Evolutionary conservation across 441 rosid species (phyloP), one percentile per base, ranked within the genome.

Genomic region (Kokia cookei): DNA sequence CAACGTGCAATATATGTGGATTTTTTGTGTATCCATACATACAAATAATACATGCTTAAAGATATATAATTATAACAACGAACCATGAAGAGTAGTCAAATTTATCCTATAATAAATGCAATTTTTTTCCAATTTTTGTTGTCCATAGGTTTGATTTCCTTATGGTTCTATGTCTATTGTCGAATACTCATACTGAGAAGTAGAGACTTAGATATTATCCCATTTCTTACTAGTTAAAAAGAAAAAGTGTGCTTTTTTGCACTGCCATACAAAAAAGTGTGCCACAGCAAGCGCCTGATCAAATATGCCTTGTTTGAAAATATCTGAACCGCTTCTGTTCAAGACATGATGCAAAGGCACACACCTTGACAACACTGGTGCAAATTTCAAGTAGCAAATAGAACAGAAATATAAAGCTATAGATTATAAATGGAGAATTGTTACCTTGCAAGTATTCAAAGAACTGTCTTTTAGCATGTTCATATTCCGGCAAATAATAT

Each of bases 381-480:
- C 29, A 55, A 55, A 22, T 13, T 22, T 60, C 54, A 61, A 65
- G 73, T 3, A 14, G 10, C 54, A 61, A 65, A 75, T 3, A 14
- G 10, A 72, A 72, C 62, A 75, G 10, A 14, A 22, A 58, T 24
- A 71, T 6, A 47, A 29, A 27, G 17, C 57, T 47, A 27, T 24
- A 59, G 26, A 65, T 43, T 47, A 26, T 29, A 47, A 48, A 48
- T 2, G 27, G 59, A 11, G 35, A 59, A 66, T 45, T 35, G 72
- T 75, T 75, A 89, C 96, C 96, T 87, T 91, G 96, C 80, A 91
- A 84, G 74, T 91, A 91, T 85, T 91, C 96, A 51, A 91, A 89
- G 74, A 91, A 89, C 78, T 81, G 88, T 73, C 89, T 85, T 82
- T 85, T 91, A 71, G 87, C 96, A 73, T 85, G 85, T 64, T 91